Percentiles rank a stretch among this genome's conserved stretches.
These are phyloP conservation scores for Petunia axillaris DNA, from an alignment of 257 asterid genomes.

Conservation along the genomic window DNA sequence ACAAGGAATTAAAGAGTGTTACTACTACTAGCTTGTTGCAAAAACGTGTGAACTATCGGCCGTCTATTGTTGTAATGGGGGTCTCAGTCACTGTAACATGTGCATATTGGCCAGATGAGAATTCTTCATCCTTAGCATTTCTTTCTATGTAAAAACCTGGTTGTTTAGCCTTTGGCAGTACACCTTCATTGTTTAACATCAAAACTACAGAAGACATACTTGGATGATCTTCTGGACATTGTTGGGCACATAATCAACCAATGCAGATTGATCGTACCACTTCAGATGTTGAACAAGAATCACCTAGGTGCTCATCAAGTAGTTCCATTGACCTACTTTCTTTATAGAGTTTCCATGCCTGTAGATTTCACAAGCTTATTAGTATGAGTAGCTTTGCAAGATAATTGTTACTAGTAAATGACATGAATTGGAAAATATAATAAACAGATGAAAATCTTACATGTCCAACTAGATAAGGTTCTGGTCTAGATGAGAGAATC, in stretches of 20 bases:
- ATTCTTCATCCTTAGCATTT: background rate
- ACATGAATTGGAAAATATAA: background rate
- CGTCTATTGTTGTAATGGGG: background rate
- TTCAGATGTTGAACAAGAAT: slow-evolving; percentile 15
- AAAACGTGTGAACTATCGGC: background rate
- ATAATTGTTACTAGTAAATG: background rate
- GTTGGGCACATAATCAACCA: slow-evolving; percentile 46
- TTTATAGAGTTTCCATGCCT: slow-evolving; percentile 45
- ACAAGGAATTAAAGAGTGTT: background rate
- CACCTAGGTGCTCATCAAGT: slow-evolving; percentile 26
- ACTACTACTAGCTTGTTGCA: background rate
- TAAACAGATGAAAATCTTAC: background rate
- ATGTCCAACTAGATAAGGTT: slow-evolving; percentile 34
- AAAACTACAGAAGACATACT: slow-evolving; percentile 39
- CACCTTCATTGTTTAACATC: slow-evolving; percentile 40
- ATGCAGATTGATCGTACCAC: slow-evolving; percentile 40
- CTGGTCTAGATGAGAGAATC: slow-evolving; percentile 35
- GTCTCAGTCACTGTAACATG: background rate
- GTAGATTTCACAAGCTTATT: background rate
- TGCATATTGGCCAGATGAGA: background rate
- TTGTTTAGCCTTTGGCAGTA: slow-evolving; percentile 33
- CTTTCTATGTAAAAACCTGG: slow-evolving; percentile 45
- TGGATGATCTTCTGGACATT: slow-evolving; percentile 44
- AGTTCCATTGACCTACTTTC: slow-evolving; percentile 36
- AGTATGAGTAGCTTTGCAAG: background rate